Percentiles rank a stretch among this genome's conserved stretches.
Evolutionary conservation across 371 early-diverging fungal genomes (phyloP).

Genomic region (Mucor plumbeus): DNA sequence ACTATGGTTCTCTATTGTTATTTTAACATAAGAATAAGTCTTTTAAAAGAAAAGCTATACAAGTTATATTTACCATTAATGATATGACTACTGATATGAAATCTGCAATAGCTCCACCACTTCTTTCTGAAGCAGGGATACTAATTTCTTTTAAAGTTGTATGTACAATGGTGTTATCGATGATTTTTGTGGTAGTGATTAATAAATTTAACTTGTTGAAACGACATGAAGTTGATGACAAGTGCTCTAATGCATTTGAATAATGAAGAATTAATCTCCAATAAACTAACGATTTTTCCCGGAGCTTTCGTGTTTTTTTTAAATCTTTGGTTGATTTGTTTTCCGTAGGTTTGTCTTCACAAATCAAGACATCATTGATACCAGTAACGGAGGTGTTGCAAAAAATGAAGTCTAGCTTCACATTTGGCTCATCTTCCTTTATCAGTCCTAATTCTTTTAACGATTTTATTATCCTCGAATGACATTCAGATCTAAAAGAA

Average conservation of each 20-base stretch:
- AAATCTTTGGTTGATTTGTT: slow-evolving; percentile 15
- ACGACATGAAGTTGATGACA: slow-evolving; percentile 19
- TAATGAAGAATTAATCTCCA: slow-evolving; percentile 15
- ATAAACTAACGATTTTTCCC: slow-evolving; percentile 19
- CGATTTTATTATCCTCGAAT: slow-evolving; percentile 21
- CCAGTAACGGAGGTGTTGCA: slow-evolving; percentile 19
- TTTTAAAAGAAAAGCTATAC: slow-evolving; percentile 18
- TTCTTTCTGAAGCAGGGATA: slow-evolving; percentile 18
- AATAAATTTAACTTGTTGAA: slow-evolving; percentile 23
- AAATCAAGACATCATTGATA: slow-evolving; percentile 21
- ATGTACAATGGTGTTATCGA: slow-evolving; percentile 16
- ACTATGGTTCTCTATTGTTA: slow-evolving; percentile 23
- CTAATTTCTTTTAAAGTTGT: slow-evolving; percentile 19
- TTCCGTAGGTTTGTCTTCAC: slow-evolving; percentile 18
- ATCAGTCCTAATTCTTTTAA: slow-evolving; percentile 15
- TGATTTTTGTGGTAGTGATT: slow-evolving; percentile 22
- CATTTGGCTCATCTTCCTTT: slow-evolving; percentile 18
- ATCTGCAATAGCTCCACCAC: slow-evolving; percentile 25
- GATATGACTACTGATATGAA: slow-evolving; percentile 20
- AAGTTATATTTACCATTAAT: slow-evolving; percentile 21
- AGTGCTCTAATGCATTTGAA: slow-evolving; percentile 20
- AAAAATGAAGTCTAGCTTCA: slow-evolving; percentile 23
- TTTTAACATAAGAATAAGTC: slow-evolving; percentile 21
- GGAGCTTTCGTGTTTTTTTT: slow-evolving; percentile 4
- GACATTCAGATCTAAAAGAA: slow-evolving; percentile 20